Conservation (phyloP, 2,329 filamentous ascomycete species). For the Cordyceps javanica region DNA sequence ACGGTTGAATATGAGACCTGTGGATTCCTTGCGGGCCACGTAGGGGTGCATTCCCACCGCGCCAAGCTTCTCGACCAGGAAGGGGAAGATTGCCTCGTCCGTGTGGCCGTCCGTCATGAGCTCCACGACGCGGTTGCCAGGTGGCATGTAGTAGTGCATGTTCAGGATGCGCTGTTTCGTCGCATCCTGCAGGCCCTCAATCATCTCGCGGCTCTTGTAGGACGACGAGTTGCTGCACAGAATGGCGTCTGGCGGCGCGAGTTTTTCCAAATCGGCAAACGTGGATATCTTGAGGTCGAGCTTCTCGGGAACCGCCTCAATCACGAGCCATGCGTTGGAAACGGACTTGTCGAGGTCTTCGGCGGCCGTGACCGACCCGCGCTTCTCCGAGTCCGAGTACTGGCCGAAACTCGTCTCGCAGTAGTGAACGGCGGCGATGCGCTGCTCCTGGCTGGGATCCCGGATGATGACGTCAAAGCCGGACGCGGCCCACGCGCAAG, state of each 20-base stretch:
- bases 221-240: conserved; percentile 46
- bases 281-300: conserved; percentile 41
- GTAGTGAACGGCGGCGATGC: conserved; percentile 32
- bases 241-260: conserved; percentile 39
- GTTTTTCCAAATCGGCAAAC: conserved; percentile 39
- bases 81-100: conserved; percentile 34
- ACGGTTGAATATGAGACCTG: conserved; percentile 49
- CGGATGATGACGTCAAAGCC: conserved; percentile 38
- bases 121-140: conserved; percentile 40
- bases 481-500: conserved; percentile 32
- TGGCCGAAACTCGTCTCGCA: conserved; percentile 28
- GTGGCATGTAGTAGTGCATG: conserved; percentile 47
- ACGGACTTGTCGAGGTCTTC: conserved; percentile 35
- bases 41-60: conserved; percentile 37
- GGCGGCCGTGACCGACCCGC: conserved; percentile 26
- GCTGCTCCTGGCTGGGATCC: conserved; percentile 33
- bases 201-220: conserved; percentile 44
- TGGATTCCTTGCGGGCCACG: conserved; percentile 40
- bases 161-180: conserved; percentile 38
- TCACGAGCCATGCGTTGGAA: conserved; percentile 43
- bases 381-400: conserved; percentile 19
- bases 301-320: conserved; percentile 47
- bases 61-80: conserved; percentile 33
- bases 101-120: conserved; percentile 48
- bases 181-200: conserved; percentile 32